A percentile compares a stretch with the other conserved stretches of the same genome.
Conservation (phyloP, 805 yeast genomes). For the Myxozyma geophila region DNA sequence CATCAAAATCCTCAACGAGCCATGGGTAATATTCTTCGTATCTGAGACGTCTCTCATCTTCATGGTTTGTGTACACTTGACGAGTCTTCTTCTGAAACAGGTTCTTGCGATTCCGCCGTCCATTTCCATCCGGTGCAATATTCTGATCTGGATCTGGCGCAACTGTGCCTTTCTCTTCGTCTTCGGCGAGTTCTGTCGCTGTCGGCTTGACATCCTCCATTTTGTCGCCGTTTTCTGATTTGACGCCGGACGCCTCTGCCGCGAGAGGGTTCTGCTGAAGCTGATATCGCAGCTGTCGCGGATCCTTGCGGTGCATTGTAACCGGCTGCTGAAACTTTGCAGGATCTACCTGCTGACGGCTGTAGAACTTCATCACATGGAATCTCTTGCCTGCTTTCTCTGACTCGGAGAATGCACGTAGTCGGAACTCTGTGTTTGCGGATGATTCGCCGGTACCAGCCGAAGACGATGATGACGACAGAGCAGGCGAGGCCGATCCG, state of each 20-base stretch:
- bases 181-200: slow-evolving; percentile 22
- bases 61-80: slow-evolving; percentile 80
- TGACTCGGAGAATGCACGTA: slow-evolving; percentile 72
- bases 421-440: slow-evolving; percentile 50
- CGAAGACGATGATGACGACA: slow-evolving; percentile 1
- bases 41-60: slow-evolving; percentile 77
- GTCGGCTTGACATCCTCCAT: slow-evolving; percentile 34
- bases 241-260: slow-evolving; percentile 33
- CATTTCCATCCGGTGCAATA: slow-evolving; percentile 29
- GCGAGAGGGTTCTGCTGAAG: slow-evolving; percentile 48
- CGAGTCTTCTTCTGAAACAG: slow-evolving; percentile 77
- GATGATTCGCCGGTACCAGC: not conserved
- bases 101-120: slow-evolving; percentile 44
- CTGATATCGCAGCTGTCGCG: slow-evolving; percentile 86
- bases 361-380: slow-evolving; percentile 81
- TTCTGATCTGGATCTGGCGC: slow-evolving; percentile 31
- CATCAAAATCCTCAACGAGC: slow-evolving; percentile 97
- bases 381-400: slow-evolving; percentile 61
- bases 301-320: slow-evolving; percentile 89
- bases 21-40: slow-evolving; percentile 98
- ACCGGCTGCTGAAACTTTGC: slow-evolving; percentile 76
- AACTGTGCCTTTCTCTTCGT: slow-evolving; percentile 39
- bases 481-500: not conserved
- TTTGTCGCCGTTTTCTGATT: slow-evolving; percentile 20
- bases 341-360: slow-evolving; percentile 74